Base-by-base conservation (phyloP, 2,329 filamentous ascomycete genomes). In the Ceratocystis variospora region DNA sequence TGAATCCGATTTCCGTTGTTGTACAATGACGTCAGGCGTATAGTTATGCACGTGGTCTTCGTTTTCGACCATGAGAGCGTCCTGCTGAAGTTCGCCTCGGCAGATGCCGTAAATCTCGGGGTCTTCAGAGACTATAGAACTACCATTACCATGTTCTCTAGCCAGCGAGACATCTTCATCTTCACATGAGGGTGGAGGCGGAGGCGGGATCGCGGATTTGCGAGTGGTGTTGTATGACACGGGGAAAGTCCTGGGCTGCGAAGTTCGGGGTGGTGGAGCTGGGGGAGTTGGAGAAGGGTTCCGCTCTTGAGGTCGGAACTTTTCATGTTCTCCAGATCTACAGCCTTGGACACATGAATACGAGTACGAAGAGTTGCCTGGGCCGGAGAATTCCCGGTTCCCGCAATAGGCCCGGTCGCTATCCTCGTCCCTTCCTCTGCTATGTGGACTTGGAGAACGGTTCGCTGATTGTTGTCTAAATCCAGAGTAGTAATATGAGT, bases 171-270 rank as follows among this genome's bases (percentile, higher is more conserved):
- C 64, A 12, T 46, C 64, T 37, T 68, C 67, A 57, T 66, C 64
- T 61, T 68, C 67, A 46, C 64, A 66, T 28, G 67, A 63, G 17
- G 67, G 67, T 45, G 63, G 61, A 10, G 67, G 67, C 2, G 67
- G 67, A 17, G 67, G 67, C 8, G 67, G 67, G 22, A 66, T 64
- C 2, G 67, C 61, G 5, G 67, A 65, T 33, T 68, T 68, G 1
- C 67, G 59, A 15, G 63, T 45, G 17, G 63, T 68, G 19, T 68
- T 68, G 44, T 68, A 68, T 10, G 67, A 68, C 15, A 68, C 67
- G 10, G 67, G 63, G 44, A 66, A 68, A 8, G 67, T 61, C 28
- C 66, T 68, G 10, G 61, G 64, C 44, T 45, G 61, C 10, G 61
- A 55, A 41, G 48, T 57, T n/a, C 50, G 53, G n/a, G 37, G 50